A percentile compares a stretch with the other conserved stretches of the same genome.
Evolutionary conservation across 2,329 filamentous ascomycete genomes (phyloP).

Genomic region (Aphanoascus verrucosus): DNA sequence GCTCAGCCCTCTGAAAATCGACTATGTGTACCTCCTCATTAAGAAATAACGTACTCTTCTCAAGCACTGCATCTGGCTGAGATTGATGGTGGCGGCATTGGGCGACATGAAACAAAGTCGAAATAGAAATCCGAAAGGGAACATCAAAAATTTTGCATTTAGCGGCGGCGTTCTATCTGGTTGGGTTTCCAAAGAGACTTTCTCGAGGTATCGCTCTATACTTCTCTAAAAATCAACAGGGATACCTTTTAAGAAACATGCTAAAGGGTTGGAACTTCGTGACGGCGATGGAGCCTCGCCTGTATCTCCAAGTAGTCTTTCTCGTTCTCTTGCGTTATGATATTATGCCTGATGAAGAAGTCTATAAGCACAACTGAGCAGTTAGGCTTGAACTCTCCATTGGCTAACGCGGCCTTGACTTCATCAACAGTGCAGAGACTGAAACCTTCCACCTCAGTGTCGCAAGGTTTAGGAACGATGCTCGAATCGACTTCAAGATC

Average conservation of each 20-base stretch:
- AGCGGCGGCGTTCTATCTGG: conserved; percentile 32
- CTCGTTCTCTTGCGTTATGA: conserved; percentile 71
- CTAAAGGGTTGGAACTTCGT: conserved; percentile 61
- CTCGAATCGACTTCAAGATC: conserved; percentile 66
- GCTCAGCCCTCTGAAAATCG: conserved; percentile 79
- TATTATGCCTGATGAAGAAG: conserved; percentile 77
- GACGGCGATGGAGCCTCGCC: conserved; percentile 60
- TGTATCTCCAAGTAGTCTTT: conserved; percentile 65
- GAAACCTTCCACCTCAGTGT: conserved; percentile 83
- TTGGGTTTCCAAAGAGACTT: conserved; percentile 7
- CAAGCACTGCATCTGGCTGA: neutral
- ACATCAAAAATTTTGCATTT: conserved; percentile 23
- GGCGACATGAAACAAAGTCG: neutral
- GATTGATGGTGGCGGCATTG: neutral
- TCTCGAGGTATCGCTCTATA: neutral
- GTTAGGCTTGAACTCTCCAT: conserved; percentile 83
- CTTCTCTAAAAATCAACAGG: conserved; percentile 6
- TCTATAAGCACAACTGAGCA: conserved; percentile 75
- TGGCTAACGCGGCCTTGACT: conserved; percentile 56
- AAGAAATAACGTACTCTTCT: conserved; percentile 57
- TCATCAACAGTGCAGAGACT: conserved; percentile 66
- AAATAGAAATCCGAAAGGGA: conserved; percentile 18
- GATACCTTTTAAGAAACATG: neutral
- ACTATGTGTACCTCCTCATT: conserved; percentile 83
- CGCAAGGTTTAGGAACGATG: conserved; percentile 62